Evolutionary conservation across 768 basidiomycete genomes (phyloP).

Genomic region (Leccinum subtestaceum): DNA sequence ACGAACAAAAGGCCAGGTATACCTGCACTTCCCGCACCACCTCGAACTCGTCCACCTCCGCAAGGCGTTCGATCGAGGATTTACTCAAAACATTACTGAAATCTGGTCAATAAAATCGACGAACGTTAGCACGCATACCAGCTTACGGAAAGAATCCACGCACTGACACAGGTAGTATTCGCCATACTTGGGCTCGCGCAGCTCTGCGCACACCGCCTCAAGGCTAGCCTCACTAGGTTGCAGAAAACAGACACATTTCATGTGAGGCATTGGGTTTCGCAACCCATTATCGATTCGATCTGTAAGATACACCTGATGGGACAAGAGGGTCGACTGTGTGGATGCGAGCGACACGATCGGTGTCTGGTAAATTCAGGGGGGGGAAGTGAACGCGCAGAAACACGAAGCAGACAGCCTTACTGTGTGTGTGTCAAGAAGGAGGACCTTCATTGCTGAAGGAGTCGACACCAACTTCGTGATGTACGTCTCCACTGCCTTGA

Average conservation of each 20-base stretch:
- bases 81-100: conserved; percentile 95
- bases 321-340: conserved; percentile 88
- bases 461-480: conserved; percentile 83
- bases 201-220: conserved; percentile 76
- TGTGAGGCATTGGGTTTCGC: conserved; percentile 89
- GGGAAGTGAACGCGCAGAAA: neutral
- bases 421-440: conserved; percentile 92
- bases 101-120: conserved; percentile 46
- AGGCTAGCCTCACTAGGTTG: conserved; percentile 81
- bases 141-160: conserved; percentile 50
- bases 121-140: conserved; percentile 17
- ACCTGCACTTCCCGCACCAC: conserved; percentile 97
- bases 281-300: conserved; percentile 95
- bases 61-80: conserved; percentile 85
- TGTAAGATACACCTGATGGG: conserved; percentile 96
- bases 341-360: conserved; percentile 93
- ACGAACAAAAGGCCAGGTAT: conserved; percentile 4
- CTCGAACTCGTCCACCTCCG: conserved; percentile 93
- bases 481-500: conserved; percentile 94
- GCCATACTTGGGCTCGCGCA: conserved; percentile 90
- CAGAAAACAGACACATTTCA: conserved; percentile 96
- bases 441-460: conserved; percentile 90
- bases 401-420: conserved; percentile 42
- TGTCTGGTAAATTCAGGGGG: conserved; percentile 51
- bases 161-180: conserved; percentile 99